phyloP scores from a whole-genome alignment of 352 stramenopile genomes.

The Achlya hypogyna region DNA sequence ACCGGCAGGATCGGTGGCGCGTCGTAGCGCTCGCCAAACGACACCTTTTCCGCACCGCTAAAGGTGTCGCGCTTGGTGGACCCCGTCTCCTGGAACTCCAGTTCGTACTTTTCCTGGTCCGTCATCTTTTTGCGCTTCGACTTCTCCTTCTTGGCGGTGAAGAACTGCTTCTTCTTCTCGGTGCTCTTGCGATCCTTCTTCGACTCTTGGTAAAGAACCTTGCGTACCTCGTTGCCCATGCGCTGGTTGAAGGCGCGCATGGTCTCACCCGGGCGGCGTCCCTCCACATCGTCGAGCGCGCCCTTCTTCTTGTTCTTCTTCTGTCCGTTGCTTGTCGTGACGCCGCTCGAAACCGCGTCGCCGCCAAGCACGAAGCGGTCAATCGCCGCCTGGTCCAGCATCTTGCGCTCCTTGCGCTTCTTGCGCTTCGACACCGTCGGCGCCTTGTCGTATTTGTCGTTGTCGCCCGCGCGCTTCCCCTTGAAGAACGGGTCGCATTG shows the following conservation, averaged over 20 bases:
- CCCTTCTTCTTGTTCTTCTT: conserved; percentile 24
- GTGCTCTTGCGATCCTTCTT: conserved; percentile 62
- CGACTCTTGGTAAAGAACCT: conserved; percentile 74
- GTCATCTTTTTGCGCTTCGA: conserved; percentile 60
- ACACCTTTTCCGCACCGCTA: conserved; percentile 43
- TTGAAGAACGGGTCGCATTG: conserved; percentile 83
- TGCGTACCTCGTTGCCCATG: conserved; percentile 74
- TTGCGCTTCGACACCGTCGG: conserved; percentile 66
- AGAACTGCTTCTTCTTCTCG: conserved; percentile 68
- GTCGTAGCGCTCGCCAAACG: conserved; percentile 70
- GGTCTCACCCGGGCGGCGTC: conserved; percentile 31
- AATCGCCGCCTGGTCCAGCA: conserved; percentile 45
- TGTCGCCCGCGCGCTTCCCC: conserved; percentile 50
- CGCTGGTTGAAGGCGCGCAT: conserved; percentile 82
- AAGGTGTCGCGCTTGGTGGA: conserved; percentile 68
- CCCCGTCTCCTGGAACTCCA: conserved; percentile 59
- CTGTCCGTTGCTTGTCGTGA: not conserved
- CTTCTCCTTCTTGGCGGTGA: conserved; percentile 76
- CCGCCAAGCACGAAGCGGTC: conserved; percentile 50
- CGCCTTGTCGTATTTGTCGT: conserved; percentile 59
- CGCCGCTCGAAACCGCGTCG: conserved; percentile 12
- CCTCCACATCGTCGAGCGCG: not conserved
- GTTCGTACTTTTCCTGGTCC: conserved; percentile 71
- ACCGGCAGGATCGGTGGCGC: conserved; percentile 75
- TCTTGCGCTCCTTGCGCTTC: conserved; percentile 57